Evolutionary conservation across 2,329 filamentous ascomycete species (phyloP).

Genomic region (Diaporthe longicolla): DNA sequence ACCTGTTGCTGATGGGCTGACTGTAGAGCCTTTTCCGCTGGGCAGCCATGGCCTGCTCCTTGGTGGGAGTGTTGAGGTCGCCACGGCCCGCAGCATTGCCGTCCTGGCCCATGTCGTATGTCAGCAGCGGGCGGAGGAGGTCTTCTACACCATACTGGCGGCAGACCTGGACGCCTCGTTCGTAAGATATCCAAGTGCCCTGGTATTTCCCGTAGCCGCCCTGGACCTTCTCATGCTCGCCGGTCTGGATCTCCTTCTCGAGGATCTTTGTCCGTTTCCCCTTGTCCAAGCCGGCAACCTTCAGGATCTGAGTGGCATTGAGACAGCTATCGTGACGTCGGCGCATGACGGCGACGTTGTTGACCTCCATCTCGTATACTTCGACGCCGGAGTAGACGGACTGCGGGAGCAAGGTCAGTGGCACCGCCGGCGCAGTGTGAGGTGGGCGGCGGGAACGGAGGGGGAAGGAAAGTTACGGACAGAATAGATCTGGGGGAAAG

Average conservation of each 20-base stretch:
- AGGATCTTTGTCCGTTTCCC: conserved; percentile 97
- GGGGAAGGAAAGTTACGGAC: conserved; percentile 53
- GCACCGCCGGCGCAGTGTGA: conserved; percentile 36
- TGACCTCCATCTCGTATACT: conserved; percentile 99
- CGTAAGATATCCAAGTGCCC: conserved; percentile 97
- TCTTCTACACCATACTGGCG: conserved; percentile 84
- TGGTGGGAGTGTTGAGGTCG: conserved; percentile 92
- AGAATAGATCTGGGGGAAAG: conserved; percentile 72
- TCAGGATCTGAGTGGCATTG: conserved; percentile 98
- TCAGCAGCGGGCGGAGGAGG: conserved; percentile 79
- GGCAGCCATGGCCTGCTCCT: conserved; percentile 98
- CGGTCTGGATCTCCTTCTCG: conserved; percentile 96
- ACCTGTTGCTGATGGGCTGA: conserved; percentile 76
- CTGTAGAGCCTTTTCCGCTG: conserved; percentile 94
- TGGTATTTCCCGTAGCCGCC: conserved; percentile 99
- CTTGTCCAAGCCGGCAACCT: conserved; percentile 97
- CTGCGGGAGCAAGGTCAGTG: conserved; percentile 51
- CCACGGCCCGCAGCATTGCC: conserved; percentile 80
- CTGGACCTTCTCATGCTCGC: conserved; percentile 98
- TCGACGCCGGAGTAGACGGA: conserved; percentile 96
- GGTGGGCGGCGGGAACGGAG: conserved; percentile 13
- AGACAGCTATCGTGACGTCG: conserved; percentile 95
- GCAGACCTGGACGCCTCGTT: conserved; percentile 92
- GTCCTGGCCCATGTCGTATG: conserved; percentile 85
- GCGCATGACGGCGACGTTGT: conserved; percentile 94